Evolutionary conservation across 257 asterid genomes (phyloP), one percentile per base, ranked within the genome.

Genomic region (Solanum phureja): DNA sequence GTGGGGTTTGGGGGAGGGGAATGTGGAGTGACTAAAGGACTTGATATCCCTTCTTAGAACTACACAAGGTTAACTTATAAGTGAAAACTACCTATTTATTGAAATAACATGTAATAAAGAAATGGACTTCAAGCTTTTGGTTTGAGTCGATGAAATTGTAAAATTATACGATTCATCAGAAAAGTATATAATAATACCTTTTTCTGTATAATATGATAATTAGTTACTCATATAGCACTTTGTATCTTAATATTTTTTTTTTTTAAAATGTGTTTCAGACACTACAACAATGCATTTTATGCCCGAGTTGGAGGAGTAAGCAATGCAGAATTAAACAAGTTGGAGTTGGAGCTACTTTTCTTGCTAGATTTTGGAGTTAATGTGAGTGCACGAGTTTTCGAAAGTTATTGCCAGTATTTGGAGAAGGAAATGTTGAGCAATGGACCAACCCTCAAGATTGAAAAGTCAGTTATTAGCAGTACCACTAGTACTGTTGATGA

Each of bases 271-370:
- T 69, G 11, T n/a, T 12, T n/a, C 90, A 97, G 98, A 93, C 98
- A 97, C 88, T 95, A 93, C 88, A 92, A 95, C 93, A 97, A 95
- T 60, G 97, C 97, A 35, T 93, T 95, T 75, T 97, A 88, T 74
- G 99, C 98, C 0, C 91, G 98, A 5, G 98, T 95, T 79, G 99
- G 98, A 52, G 99, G 98, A 87, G 95, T 95, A 85, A 94, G 92
- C 89, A 94, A 93, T 58, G 86, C 91, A 1, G 98, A 96, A 85
- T 76, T 96, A 58, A 95, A 95, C 90, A 93, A 81, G 89, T 94
- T 96, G 2, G 98, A 95, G 86, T 9, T 95, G 34, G 98, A 97
- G 87, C 84, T 97, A 37, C 96, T 95, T n/a, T 95, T 95, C 89
- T 87, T 93, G 81, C 77, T 95, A 73, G 98, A 95, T 90, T 97